Evolutionary conservation across 352 stramenopile genomes (phyloP).

Genomic region (Pythium rishiriense): DNA sequence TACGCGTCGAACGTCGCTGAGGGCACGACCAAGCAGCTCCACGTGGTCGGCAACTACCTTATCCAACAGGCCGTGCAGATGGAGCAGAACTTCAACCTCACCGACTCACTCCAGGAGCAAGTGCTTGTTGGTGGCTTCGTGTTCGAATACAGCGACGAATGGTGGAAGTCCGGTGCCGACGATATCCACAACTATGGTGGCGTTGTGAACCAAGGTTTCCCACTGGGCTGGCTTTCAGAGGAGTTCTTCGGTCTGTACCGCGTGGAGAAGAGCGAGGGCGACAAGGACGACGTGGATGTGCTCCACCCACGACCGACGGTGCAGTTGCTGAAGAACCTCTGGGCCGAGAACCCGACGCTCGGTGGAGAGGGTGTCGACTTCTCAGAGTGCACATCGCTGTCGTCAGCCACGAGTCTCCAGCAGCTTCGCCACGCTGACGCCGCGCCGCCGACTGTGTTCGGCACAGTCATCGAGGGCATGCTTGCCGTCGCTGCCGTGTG

Average conservation of each 20-base stretch:
- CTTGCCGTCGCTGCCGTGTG: conserved; percentile 25
- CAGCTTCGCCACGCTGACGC: conserved; percentile 1
- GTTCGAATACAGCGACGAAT: conserved; percentile 80
- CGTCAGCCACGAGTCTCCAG: conserved; percentile 1
- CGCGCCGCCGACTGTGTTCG: conserved; percentile 2
- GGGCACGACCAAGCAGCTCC: conserved; percentile 41
- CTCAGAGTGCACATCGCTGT: conserved; percentile 28
- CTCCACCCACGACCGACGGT: conserved; percentile 55
- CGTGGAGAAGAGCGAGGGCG: conserved; percentile 11
- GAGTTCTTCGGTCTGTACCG: conserved; percentile 64
- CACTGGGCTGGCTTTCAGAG: conserved; percentile 61
- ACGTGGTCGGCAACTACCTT: conserved; percentile 42
- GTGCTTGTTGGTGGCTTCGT: conserved; percentile 65
- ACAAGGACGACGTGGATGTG: conserved; percentile 17
- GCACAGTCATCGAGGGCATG: conserved; percentile 23
- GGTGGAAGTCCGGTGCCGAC: conserved; percentile 63
- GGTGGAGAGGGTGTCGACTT: conserved; percentile 39
- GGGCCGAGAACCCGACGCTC: conserved; percentile 34
- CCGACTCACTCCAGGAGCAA: conserved; percentile 48
- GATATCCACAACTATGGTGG: conserved; percentile 54
- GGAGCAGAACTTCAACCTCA: conserved; percentile 55
- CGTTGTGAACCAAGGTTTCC: conserved; percentile 50
- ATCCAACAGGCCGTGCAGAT: conserved; percentile 50
- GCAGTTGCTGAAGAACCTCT: conserved; percentile 47
- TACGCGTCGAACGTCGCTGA: conserved; percentile 51